Conservation (phyloP, 495 filamentous ascomycete species). For the Aspergillus conjunctus region DNA sequence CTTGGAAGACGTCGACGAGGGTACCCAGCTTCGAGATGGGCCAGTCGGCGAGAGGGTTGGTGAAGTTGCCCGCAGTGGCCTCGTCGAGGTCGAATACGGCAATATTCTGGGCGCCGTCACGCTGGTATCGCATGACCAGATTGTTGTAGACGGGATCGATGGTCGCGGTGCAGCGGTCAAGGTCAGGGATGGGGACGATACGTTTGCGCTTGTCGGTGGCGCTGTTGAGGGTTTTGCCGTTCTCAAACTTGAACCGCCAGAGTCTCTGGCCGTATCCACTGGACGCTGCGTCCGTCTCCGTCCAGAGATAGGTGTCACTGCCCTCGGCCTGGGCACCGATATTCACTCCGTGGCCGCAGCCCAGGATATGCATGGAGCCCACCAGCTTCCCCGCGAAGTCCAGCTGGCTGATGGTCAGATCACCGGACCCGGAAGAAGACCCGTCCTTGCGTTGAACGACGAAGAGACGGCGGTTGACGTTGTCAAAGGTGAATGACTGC, state of each 20-base stretch:
- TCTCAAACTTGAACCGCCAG: slow-evolving; percentile 25
- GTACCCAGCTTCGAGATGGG: slow-evolving; percentile 14
- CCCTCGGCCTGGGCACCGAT: slow-evolving; percentile 25
- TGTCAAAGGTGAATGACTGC: slow-evolving; percentile 29
- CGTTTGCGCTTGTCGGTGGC: slow-evolving; percentile 14
- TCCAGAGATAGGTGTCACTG: slow-evolving; percentile 24
- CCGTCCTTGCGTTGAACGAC: slow-evolving; percentile 21
- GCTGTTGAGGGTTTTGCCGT: slow-evolving; percentile 15
- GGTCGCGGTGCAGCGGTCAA: slow-evolving; percentile 16
- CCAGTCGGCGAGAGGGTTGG: slow-evolving; percentile 17
- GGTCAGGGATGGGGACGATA: neutral
- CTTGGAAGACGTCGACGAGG: slow-evolving; percentile 16
- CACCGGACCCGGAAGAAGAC: slow-evolving; percentile 15
- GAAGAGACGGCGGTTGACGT: slow-evolving; percentile 27
- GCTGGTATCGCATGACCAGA: slow-evolving; percentile 20
- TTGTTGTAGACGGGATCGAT: slow-evolving; percentile 24
- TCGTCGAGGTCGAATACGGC: slow-evolving; percentile 21
- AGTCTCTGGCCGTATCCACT: slow-evolving; percentile 27
- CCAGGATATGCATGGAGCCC: slow-evolving; percentile 23
- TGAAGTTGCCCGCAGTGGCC: slow-evolving; percentile 22
- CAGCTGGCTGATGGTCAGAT: slow-evolving; percentile 28
- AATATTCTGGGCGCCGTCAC: slow-evolving; percentile 16
- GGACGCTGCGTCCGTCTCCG: slow-evolving; percentile 23
- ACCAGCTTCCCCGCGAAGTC: slow-evolving; percentile 27
- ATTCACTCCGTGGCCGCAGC: slow-evolving; percentile 26